Evolutionary conservation across 1,284 basidiomycete genomes (phyloP), one percentile per base, ranked within the genome.

Genomic region (Rhodotorula mucilaginosa): DNA sequence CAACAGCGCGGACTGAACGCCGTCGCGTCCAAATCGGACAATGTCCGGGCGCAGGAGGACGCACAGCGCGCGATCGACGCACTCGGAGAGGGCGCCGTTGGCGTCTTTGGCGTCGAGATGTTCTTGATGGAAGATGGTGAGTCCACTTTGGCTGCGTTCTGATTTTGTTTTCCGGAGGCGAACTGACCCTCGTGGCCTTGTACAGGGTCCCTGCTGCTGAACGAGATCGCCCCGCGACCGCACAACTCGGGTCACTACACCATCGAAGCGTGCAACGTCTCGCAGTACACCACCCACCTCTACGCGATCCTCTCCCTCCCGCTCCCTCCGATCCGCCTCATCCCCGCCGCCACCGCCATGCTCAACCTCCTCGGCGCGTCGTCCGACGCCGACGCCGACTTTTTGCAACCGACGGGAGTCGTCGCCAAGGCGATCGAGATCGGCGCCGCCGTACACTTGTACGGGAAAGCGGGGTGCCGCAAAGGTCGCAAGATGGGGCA

Each of bases 161-260:
- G 10, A 6, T 26, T 12, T 39, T 10, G 26, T 26, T 26, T 26
- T 26, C 26, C 26, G 26, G 26, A 26, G 26, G 26, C 26, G 26
- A 26, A 26, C 26, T 51, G 0, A 58, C 26, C 21, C 5, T 18
- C 8, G 8, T 12, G n/a, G 2, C 19, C 26, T 1, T 34, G 15
- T 26, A 26, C 77, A 95, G 93, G 90, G 34, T 82, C 84, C 0
- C 85, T 99, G 5, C 88, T 90, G 70, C 86, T 99, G 76, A 99
- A 99, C 82, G 97, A 99, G 83, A 97, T 99, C 74, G 97, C 97
- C 0, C 97, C 97, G n/a, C 87, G 97, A 31, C 96, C 97, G 1
- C 97, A 99, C 82, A 99, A 99, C 83, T 97, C 94, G 15, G 96
- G 96, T 0, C 97, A 99, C 81, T 97, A 98, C 82, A 98, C 96